Evolutionary conservation across 2,329 filamentous ascomycete species (phyloP).

Genomic region (Colletotrichum chlorophyti): DNA sequence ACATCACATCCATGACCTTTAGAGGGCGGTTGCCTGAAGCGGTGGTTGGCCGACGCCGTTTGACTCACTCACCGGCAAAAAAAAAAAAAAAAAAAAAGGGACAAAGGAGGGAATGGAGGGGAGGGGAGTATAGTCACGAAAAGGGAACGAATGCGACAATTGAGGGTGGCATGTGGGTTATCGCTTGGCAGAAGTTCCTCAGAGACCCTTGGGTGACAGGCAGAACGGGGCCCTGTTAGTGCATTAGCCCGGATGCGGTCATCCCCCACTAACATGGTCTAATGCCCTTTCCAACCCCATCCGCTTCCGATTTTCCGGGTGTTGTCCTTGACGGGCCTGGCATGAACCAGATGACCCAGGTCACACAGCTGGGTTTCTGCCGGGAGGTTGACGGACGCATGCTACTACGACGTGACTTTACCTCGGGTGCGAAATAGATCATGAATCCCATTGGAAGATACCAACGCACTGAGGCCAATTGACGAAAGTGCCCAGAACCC

Average conservation of each 20-base stretch:
- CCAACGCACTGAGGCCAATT: not conserved
- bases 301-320: constrained; percentile 20
- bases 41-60: not conserved
- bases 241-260: constrained; percentile 15
- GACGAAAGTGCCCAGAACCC: not conserved
- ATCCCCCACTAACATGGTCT: constrained; percentile 20
- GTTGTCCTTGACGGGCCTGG: constrained; percentile 6
- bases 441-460: too few species aligned
- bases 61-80: constrained; percentile 20
- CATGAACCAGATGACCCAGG: constrained; percentile 3
- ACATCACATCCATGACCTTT: not conserved
- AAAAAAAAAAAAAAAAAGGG: not conserved
- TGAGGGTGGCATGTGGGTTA: constrained; percentile 22
- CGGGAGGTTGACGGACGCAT: not conserved
- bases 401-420: not conserved
- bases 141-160: not conserved
- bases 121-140: not conserved
- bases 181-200: constrained; percentile 27
- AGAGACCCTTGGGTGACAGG: constrained; percentile 7
- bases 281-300: constrained; percentile 11
- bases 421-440: not conserved
- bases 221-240: constrained; percentile 14
- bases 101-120: not conserved
- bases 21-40: constrained; percentile 7
- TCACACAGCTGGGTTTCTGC: too few species aligned